Evolutionary conservation across 805 yeast species (phyloP), one percentile per base, ranked within the genome.

Genomic region (Vanderwaltozyma yarrowii): DNA sequence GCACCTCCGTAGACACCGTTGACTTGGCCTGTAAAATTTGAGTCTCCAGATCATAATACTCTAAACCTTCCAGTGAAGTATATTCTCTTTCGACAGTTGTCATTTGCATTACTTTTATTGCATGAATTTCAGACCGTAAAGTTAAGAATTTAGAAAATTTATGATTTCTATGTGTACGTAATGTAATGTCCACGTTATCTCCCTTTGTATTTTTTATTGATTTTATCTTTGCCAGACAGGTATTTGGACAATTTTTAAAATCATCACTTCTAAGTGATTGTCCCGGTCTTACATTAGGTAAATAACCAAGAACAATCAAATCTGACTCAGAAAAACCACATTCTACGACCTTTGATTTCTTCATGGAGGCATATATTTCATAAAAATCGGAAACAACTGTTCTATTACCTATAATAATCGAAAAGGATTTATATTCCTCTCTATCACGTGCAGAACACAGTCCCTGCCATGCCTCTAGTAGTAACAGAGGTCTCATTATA

Each of bases 381-480:
- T 80, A 83, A 54, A 89, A 92, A 12, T 83, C 80, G 49, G 87
- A 95, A 13, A 84, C 80, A 1, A 84, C 76, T 2, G 86, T 73
- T 47, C 96, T 71, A 26, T 86, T 82, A 3, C 94, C 96, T 15
- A 88, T 65, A 2, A 74, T 64, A 2, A 88, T 49, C 23, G 70
- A 70, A 54, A 88, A 80, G 0, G 94, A 87, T 5, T 50, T 60
- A 26, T 53, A 52, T 9, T 71, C 72, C 13, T 65, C 62, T 14
- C 82, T 74, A 35, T 74, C 75, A 44, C 81, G 77, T 0, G 92
- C 76, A 4, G 84, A 70, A 46, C 77, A 80, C 20, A 92, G 73
- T 0, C 85, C 81, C 52, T 88, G 95, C 96, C 97, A 94, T 45
- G 95, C 83, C 61, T 92, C 99, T 30, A 89, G 61, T 54, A 88